phyloP scores from a whole-genome alignment of 164 flowering plant genomes.

The Macadamia tetraphylla region DNA sequence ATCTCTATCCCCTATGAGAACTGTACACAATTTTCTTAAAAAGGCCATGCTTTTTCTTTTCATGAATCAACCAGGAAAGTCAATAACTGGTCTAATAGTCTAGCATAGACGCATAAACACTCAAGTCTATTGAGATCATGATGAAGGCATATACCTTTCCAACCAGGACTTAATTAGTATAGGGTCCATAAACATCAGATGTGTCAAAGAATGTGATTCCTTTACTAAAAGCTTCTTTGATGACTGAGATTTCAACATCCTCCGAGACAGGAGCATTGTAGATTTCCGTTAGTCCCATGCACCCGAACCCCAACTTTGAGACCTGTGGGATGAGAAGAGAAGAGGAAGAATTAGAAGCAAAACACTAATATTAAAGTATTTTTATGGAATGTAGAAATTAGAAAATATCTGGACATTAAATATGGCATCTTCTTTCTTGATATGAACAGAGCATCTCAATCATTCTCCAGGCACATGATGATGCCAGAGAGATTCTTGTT shows the following conservation, averaged over 20 bases:
- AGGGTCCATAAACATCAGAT: conserved; percentile 48
- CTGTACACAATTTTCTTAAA: neutral
- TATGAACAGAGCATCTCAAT: too few species aligned
- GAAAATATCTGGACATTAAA: too few species aligned
- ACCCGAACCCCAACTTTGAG: conserved; percentile 64
- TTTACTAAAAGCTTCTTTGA: conserved; percentile 41
- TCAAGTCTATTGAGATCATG: neutral
- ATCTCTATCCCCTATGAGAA: neutral
- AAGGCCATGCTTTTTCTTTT: neutral
- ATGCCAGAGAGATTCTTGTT: too few species aligned
- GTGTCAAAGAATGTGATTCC: conserved; percentile 74
- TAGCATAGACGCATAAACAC: neutral
- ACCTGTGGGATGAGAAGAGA: conserved; percentile 25
- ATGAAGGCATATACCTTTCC: conserved; percentile 38
- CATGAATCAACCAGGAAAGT: neutral
- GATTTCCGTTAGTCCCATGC: conserved; percentile 44
- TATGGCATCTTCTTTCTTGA: too few species aligned
- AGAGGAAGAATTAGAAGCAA: neutral
- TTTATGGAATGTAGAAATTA: too few species aligned
- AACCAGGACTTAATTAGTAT: conserved; percentile 47
- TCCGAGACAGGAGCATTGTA: conserved; percentile 48
- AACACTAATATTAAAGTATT: neutral
- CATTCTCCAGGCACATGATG: too few species aligned
- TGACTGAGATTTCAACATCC: conserved; percentile 41
- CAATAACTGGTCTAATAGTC: neutral